Percentiles rank a stretch among this genome's conserved stretches.
Evolutionary conservation across 192 early-diverging fungal species (phyloP).

Genomic region (Coemansia erecta): DNA sequence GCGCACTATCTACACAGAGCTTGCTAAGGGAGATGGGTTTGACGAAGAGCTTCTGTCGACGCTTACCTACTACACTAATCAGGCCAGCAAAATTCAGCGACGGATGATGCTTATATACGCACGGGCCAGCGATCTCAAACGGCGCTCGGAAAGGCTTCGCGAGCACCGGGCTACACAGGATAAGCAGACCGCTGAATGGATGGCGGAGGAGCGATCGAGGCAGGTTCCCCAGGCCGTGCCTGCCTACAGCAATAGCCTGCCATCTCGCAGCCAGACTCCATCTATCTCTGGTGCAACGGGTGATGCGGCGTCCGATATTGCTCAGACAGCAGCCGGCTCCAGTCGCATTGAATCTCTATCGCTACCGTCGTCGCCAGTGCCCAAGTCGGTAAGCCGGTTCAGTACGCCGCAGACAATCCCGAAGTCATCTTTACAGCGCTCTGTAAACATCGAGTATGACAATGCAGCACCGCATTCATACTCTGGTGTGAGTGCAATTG

Average conservation of each 20-base stretch:
- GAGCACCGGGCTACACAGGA: constrained; percentile 35
- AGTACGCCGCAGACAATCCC: constrained; percentile 4
- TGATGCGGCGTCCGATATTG: too few relatives aligned
- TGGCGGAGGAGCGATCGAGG: constrained; percentile 21
- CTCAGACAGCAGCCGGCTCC: too few relatives aligned
- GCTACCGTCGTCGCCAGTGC: constrained; percentile 8
- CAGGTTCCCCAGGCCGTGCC: constrained; percentile 17
- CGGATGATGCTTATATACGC: constrained; percentile 41
- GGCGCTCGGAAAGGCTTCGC: constrained; percentile 32
- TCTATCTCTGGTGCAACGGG: too few relatives aligned
- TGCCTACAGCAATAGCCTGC: not conserved
- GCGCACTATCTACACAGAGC: constrained; percentile 13
- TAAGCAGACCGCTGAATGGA: constrained; percentile 30
- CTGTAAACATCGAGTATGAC: not conserved
- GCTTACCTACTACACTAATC: constrained; percentile 36
- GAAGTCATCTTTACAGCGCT: not conserved
- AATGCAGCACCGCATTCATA: not conserved
- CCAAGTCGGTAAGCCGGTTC: constrained; percentile 7
- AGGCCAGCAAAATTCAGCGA: constrained; percentile 33
- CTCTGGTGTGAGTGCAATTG: not conserved
- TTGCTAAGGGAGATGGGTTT: constrained; percentile 10
- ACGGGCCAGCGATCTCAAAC: constrained; percentile 30
- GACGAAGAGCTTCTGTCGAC: constrained; percentile 33
- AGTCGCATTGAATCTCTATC: constrained; percentile 1
- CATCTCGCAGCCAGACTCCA: not conserved